Conservation (phyloP, 2,329 filamentous ascomycete species). For the Plenodomus lindquistii region DNA sequence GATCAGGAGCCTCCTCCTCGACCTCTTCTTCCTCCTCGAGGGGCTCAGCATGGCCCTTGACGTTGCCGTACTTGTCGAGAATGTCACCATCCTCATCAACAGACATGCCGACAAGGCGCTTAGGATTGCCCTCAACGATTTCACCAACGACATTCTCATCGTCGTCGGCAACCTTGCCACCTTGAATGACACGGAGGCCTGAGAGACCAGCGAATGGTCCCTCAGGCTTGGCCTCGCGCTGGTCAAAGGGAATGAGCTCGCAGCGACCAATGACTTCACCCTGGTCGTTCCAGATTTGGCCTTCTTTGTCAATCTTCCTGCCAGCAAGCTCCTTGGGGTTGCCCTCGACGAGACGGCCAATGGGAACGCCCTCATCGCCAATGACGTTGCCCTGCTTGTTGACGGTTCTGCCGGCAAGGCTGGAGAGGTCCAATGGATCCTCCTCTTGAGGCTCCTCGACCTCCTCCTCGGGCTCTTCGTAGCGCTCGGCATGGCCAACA, state of each 20-base stretch:
- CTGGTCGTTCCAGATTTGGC: conserved; percentile 72
- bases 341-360: conserved; percentile 69
- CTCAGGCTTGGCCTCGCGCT: conserved; percentile 58
- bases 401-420: conserved; percentile 51
- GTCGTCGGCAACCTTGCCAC: conserved; percentile 55
- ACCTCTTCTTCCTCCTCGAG: conserved; percentile 48
- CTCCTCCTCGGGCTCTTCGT: conserved; percentile 66
- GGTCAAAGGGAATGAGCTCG: conserved; percentile 69
- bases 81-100: conserved; percentile 68
- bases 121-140: conserved; percentile 62
- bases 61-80: conserved; percentile 64
- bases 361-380: conserved; percentile 54
- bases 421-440: conserved; percentile 50
- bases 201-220: conserved; percentile 56
- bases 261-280: conserved; percentile 70
- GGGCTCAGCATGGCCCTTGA: conserved; percentile 63
- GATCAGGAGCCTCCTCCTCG: conserved; percentile 48
- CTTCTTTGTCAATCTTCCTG: conserved; percentile 71
- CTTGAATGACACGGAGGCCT: conserved; percentile 53
- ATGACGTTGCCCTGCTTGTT: conserved; percentile 58
- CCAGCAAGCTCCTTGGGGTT: conserved; percentile 66
- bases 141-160: conserved; percentile 57
- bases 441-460: conserved; percentile 49
- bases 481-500: conserved; percentile 57
- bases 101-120: conserved; percentile 61